phyloP scores from a whole-genome alignment of 1,284 basidiomycete genomes.

The Mycena citricolor region DNA sequence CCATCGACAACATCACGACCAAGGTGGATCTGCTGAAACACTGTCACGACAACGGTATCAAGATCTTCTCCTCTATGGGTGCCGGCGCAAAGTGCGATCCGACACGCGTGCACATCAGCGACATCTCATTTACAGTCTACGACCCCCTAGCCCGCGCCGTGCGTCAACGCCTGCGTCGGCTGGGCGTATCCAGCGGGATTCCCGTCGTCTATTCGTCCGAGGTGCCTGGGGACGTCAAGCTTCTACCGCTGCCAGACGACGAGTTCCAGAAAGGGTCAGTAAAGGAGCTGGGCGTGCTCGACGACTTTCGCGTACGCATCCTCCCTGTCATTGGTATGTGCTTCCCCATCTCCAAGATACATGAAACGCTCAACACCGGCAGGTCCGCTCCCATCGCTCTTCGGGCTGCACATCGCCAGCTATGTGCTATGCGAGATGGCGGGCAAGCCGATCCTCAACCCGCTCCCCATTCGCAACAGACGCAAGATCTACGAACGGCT shows the following conservation, averaged over 20 bases:
- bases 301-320: constrained; percentile 92
- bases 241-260: constrained; percentile 89
- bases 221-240: constrained; percentile 82
- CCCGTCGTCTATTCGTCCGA: constrained; percentile 98
- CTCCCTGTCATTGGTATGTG: constrained; percentile 78
- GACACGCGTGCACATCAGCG: constrained; percentile 92
- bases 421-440: constrained; percentile 86
- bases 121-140: constrained; percentile 91
- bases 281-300: constrained; percentile 88
- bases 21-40: constrained; percentile 90
- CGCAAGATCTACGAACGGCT: constrained; percentile 85
- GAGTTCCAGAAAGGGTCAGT: constrained; percentile 91
- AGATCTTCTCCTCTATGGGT: constrained; percentile 70
- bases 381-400: constrained; percentile 85
- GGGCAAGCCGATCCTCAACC: constrained; percentile 78
- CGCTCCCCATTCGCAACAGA: constrained; percentile 80
- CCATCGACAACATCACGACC: constrained; percentile 96
- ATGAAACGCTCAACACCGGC: not conserved
- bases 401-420: constrained; percentile 85
- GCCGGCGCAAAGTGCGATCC: constrained; percentile 97
- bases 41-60: constrained; percentile 69
- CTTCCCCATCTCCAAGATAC: not conserved
- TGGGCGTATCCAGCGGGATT: constrained; percentile 73
- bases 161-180: constrained; percentile 72
- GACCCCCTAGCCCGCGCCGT: constrained; percentile 94